Percentiles rank a stretch among this genome's conserved stretches.
phyloP scores from a whole-genome alignment of 2,329 filamentous ascomycete genomes.

The Paraconiothyrium brasiliense region DNA sequence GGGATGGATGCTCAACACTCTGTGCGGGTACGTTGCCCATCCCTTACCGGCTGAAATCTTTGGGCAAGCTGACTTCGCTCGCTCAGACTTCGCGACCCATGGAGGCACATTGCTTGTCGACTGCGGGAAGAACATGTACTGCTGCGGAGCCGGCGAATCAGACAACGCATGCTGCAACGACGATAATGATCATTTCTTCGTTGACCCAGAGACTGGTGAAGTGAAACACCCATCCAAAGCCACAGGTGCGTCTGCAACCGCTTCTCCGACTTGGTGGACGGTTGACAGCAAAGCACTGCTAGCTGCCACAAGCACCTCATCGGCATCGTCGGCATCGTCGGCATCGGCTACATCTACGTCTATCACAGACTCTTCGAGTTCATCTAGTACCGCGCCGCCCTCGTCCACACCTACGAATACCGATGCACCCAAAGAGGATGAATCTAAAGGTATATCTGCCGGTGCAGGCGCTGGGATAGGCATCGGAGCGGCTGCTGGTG shows the following conservation, averaged over 20 bases:
- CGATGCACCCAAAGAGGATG: background rate
- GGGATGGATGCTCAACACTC: background rate
- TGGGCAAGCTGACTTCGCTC: background rate
- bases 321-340: background rate
- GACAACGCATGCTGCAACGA: background rate
- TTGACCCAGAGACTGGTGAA: constrained; percentile 4
- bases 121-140: constrained; percentile 12
- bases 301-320: constrained; percentile 1
- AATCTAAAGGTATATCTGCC: background rate
- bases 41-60: background rate
- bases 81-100: background rate
- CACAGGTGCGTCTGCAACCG: background rate
- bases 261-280: constrained; percentile 8
- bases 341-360: background rate
- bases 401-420: background rate
- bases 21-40: background rate
- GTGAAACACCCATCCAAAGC: constrained; percentile 7
- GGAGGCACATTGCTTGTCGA: constrained; percentile 2
- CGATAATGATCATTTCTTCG: constrained; percentile 1
- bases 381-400: background rate
- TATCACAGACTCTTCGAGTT: background rate
- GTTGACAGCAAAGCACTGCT: constrained; percentile 10
- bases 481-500: constrained; percentile 4
- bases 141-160: background rate
- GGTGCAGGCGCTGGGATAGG: constrained; percentile 7